These are phyloP conservation scores for Scheffersomyces illinoinensis DNA, from an alignment of 1,139 yeast species.

Conservation along the genomic window DNA sequence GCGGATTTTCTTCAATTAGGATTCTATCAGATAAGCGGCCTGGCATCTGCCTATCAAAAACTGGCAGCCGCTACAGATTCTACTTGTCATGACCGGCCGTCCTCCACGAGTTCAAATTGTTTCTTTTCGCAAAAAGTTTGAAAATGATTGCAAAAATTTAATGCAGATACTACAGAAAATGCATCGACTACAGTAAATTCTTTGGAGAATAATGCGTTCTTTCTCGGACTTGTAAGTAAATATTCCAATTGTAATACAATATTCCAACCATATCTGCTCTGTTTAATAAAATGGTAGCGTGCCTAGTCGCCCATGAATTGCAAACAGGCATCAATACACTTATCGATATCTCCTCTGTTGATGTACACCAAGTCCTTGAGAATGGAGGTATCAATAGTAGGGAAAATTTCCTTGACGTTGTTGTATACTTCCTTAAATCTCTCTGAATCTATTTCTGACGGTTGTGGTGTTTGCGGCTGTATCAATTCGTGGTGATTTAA, in stretches of 20 bases:
- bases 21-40: neutral
- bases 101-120: neutral
- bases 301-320: constrained; percentile 25
- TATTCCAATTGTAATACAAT: too few species aligned
- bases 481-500: constrained; percentile 4
- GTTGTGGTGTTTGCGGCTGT: constrained; percentile 3
- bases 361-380: constrained; percentile 70
- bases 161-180: neutral
- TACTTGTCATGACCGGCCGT: neutral
- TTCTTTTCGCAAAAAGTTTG: neutral
- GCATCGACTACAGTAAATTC: neutral
- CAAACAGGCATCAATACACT: constrained; percentile 68
- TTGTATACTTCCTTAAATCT: constrained; percentile 28
- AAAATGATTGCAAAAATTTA: neutral
- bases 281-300: neutral
- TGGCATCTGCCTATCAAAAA: neutral
- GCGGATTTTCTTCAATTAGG: neutral
- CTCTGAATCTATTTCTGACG: constrained; percentile 3
- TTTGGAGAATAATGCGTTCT: neutral
- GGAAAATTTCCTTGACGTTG: constrained; percentile 71
- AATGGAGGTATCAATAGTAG: constrained; percentile 65
- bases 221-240: too few species aligned
- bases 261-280: neutral
- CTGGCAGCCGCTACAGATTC: neutral
- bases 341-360: constrained; percentile 70